Base-by-base conservation (phyloP, 1,284 basidiomycete genomes). In the Takashimella tepidaria region DNA sequence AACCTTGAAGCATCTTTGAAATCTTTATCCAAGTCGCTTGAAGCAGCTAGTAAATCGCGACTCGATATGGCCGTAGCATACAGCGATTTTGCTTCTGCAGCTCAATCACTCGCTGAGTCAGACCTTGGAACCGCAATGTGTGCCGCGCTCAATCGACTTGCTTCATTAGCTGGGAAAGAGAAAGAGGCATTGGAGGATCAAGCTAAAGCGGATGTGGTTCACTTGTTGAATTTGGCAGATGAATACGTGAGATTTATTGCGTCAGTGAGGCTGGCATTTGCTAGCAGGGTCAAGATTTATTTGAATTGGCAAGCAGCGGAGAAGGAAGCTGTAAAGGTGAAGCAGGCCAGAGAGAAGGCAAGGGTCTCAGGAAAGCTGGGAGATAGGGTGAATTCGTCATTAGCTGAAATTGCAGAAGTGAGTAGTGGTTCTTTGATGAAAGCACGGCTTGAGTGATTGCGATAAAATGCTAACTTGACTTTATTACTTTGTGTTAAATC, bases 181-280 rank as follows among this genome's bases (percentile, higher is more conserved):
- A 84, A 88, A 60, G 85, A 88, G 45, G 61, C 84, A 12, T 84
- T 88, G 63, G 83, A 79, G 45, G 78, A 79, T 13, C 88, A 92
- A 65, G 82, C 88, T 0, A 84, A 87, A 59, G 83, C 86, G 59
- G 90, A 95, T 70, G 80, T 90, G 59, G 78, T 83, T 23, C 84
- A 87, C 2, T 71, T 95, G 22, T 80, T 92, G 80, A 83, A 84
- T 56, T 63, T 73, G 80, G 87, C 84, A 44, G 92, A 98, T 68
- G 93, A 97, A 75, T 98, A 98, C 71, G 84, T 92, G 24, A 82
- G 95, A 44, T 80, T 97, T 47, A 92, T 97, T 56, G 86, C 84
- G 56, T 91, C 88, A 55, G 92, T 97, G 49, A 81, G 92, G 62
- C 89, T 91, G 67, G 56, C 86, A 77, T 45, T 47, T 45, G 83